Evolutionary conservation across 1,284 basidiomycete species (phyloP).

Genomic region (Phlebopus sp.): DNA sequence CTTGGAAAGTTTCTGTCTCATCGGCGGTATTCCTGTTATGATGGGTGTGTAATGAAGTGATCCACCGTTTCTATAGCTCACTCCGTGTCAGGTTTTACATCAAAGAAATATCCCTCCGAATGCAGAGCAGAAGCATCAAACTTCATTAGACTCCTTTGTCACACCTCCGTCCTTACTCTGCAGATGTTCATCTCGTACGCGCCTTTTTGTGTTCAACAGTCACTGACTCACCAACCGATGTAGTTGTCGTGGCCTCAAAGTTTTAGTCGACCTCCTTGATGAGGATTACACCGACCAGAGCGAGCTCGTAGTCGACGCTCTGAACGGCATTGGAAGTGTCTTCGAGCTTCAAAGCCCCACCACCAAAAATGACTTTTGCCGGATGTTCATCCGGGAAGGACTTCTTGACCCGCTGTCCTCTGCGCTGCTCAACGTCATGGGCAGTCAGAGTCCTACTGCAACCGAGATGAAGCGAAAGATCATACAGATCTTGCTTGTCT

Average conservation of each 20-base stretch:
- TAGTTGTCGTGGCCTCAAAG: constrained; percentile 90
- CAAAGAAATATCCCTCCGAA: constrained; percentile 91
- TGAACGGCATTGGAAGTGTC: constrained; percentile 92
- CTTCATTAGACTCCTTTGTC: constrained; percentile 90
- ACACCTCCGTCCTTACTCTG: constrained; percentile 88
- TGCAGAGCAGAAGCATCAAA: constrained; percentile 94
- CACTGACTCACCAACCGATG: constrained; percentile 6
- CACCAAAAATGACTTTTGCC: constrained; percentile 96
- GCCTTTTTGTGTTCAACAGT: background rate
- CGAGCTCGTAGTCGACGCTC: constrained; percentile 89
- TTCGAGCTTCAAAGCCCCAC: constrained; percentile 95
- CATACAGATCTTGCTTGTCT: constrained; percentile 87
- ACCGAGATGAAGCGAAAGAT: constrained; percentile 84
- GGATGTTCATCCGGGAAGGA: constrained; percentile 97
- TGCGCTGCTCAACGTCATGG: constrained; percentile 86
- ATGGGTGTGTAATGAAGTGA: constrained; percentile 58
- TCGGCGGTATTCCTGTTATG: constrained; percentile 90
- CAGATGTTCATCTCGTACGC: constrained; percentile 97
- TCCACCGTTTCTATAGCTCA: constrained; percentile 3
- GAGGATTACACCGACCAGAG: constrained; percentile 91
- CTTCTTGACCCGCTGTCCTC: constrained; percentile 90
- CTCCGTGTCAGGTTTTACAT: constrained; percentile 69
- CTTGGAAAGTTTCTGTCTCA: constrained; percentile 92
- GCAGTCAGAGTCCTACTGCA: constrained; percentile 63
- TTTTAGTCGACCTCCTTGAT: constrained; percentile 92